phyloP scores from a whole-genome alignment of 1,284 basidiomycete genomes.

The Cutaneotrichosporon sp. region DNA sequence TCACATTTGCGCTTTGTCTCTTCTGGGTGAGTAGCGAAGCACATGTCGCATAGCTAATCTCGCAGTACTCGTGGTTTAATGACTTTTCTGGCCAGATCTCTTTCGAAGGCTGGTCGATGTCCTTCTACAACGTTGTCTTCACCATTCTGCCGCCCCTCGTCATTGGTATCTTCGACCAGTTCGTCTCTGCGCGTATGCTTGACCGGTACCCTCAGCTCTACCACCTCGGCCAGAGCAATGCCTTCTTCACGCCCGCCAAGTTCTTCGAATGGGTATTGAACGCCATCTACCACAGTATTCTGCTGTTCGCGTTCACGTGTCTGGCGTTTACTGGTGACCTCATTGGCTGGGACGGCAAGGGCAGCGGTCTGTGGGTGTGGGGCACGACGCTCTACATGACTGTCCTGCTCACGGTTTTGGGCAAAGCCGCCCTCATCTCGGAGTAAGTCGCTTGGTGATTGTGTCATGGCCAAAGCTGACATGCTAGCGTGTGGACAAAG shows the following conservation, averaged over 20 bases:
- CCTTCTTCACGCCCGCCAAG: constrained; percentile 81
- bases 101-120: constrained; percentile 98
- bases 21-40: constrained; percentile 68
- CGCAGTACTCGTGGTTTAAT: constrained; percentile 93
- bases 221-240: constrained; percentile 82
- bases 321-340: constrained; percentile 88
- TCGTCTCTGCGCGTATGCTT: constrained; percentile 90
- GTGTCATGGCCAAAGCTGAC: neutral
- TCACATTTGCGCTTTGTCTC: constrained; percentile 93
- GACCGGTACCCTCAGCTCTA: constrained; percentile 98
- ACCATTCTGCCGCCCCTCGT: constrained; percentile 93
- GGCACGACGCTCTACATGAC: constrained; percentile 90
- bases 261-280: constrained; percentile 97
- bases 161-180: constrained; percentile 96
- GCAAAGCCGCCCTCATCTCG: constrained; percentile 94
- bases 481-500: constrained; percentile 88
- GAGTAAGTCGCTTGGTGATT: constrained; percentile 62
- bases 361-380: constrained; percentile 96
- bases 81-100: constrained; percentile 98
- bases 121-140: constrained; percentile 87
- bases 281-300: constrained; percentile 84
- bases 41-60: constrained; percentile 2
- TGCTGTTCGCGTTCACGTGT: constrained; percentile 81
- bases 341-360: constrained; percentile 70
- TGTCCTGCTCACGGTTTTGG: constrained; percentile 88